These are phyloP conservation scores for Neurospora cerealis DNA, from an alignment of 495 filamentous ascomycete genomes.

Conservation along the genomic window DNA sequence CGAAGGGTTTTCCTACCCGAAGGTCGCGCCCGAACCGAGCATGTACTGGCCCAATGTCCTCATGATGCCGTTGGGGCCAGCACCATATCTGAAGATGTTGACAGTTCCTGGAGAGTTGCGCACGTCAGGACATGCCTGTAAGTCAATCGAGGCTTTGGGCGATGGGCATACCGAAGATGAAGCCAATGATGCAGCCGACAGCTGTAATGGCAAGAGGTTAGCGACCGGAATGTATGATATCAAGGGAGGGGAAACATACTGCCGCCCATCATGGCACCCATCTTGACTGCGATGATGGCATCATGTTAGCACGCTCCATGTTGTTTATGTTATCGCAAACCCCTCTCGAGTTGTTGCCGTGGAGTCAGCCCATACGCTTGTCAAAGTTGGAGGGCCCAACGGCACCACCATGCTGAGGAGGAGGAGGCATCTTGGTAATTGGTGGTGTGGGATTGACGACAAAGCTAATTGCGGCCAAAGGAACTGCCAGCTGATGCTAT, in stretches of 20 bases:
- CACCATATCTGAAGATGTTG: slow-evolving; percentile 88
- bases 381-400: slow-evolving; percentile 75
- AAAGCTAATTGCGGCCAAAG: background rate
- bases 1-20: slow-evolving; percentile 56
- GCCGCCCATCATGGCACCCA: slow-evolving; percentile 96
- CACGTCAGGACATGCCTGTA: background rate
- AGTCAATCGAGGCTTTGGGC: background rate
- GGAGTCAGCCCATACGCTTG: slow-evolving; percentile 56
- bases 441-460: background rate
- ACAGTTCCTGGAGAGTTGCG: slow-evolving; percentile 58
- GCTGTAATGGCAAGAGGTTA: slow-evolving; percentile 41
- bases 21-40: slow-evolving; percentile 91
- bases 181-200: slow-evolving; percentile 91
- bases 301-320: slow-evolving; percentile 22
- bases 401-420: slow-evolving; percentile 31
- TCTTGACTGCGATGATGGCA: slow-evolving; percentile 58
- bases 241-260: slow-evolving; percentile 48
- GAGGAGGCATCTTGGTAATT: slow-evolving; percentile 34
- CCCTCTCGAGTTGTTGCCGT: background rate
- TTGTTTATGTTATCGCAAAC: slow-evolving; percentile 3
- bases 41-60: slow-evolving; percentile 94
- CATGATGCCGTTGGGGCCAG: slow-evolving; percentile 86
- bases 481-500: background rate
- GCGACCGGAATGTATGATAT: background rate
- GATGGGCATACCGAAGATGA: slow-evolving; percentile 70